Percentiles rank a stretch among this genome's conserved stretches.
phyloP scores from a whole-genome alignment of 306 rosid species.

The Oemleria cerasiformis region DNA sequence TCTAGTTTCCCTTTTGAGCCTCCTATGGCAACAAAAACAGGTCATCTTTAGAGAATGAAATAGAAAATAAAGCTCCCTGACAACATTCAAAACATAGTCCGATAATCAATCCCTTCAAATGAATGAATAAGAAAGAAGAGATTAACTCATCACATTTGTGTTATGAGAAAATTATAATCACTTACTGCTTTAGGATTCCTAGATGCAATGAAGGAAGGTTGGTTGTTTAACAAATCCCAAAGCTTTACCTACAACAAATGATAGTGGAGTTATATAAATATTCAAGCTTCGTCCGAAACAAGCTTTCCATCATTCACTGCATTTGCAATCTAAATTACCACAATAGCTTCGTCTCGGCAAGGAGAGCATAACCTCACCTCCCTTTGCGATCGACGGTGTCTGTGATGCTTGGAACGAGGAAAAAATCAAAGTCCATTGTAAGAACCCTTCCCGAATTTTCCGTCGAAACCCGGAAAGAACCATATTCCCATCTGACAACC shows the following conservation, averaged over 20 bases:
- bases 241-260: conserved; percentile 64
- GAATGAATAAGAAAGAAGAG: neutral
- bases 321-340: too few species aligned
- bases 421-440: too few species aligned
- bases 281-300: too few species aligned
- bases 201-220: conserved; percentile 71
- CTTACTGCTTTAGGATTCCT: conserved; percentile 59
- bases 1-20: conserved; percentile 77
- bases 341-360: too few species aligned
- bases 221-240: conserved; percentile 90
- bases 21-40: conserved; percentile 86
- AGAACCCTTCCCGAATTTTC: too few species aligned
- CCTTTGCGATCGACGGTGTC: too few species aligned
- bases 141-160: neutral
- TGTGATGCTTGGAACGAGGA: too few species aligned
- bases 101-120: conserved; percentile 15
- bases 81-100: conserved; percentile 22
- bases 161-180: neutral
- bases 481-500: too few species aligned
- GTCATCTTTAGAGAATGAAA: conserved; percentile 70
- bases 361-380: too few species aligned
- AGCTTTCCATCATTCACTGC: too few species aligned
- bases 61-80: conserved; percentile 83
- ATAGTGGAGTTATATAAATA: too few species aligned
- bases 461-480: too few species aligned